These are phyloP conservation scores for Liriodendron chinense DNA, from an alignment of 164 flowering plant genomes.

Conservation along the genomic window DNA sequence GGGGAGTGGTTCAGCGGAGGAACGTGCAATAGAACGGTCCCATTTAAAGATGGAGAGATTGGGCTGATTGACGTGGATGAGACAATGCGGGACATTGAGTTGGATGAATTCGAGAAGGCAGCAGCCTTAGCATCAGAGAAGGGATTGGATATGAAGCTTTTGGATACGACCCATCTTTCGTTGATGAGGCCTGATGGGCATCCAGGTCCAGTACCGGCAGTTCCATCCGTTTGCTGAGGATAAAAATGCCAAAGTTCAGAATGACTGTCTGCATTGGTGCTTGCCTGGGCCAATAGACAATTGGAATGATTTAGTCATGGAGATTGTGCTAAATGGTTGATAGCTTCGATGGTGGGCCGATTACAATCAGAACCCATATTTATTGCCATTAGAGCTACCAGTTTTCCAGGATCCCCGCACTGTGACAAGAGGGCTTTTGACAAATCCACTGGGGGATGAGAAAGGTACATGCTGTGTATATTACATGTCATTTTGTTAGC, in stretches of 20 bases:
- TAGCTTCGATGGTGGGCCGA: neutral
- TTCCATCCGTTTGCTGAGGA: conserved; percentile 65
- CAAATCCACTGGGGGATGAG: neutral
- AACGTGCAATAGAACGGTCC: conserved; percentile 52
- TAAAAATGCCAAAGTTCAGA: conserved; percentile 47
- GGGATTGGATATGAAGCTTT: conserved; percentile 55
- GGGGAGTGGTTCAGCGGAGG: conserved; percentile 95
- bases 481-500: neutral
- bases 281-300: conserved; percentile 88
- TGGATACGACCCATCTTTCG: conserved; percentile 61
- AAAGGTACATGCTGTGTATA: neutral
- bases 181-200: conserved; percentile 89
- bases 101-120: conserved; percentile 59
- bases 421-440: neutral
- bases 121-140: conserved; percentile 5
- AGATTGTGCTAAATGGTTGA: conserved; percentile 12
- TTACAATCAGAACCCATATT: neutral
- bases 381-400: neutral
- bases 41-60: conserved; percentile 64
- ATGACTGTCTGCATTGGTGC: conserved; percentile 96
- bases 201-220: conserved; percentile 81
- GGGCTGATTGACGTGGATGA: conserved; percentile 40
- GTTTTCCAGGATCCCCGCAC: neutral
- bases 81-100: conserved; percentile 48
- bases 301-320: conserved; percentile 82